Base-by-base conservation (phyloP, 805 yeast genomes). In the Ogataea pignaliae region DNA sequence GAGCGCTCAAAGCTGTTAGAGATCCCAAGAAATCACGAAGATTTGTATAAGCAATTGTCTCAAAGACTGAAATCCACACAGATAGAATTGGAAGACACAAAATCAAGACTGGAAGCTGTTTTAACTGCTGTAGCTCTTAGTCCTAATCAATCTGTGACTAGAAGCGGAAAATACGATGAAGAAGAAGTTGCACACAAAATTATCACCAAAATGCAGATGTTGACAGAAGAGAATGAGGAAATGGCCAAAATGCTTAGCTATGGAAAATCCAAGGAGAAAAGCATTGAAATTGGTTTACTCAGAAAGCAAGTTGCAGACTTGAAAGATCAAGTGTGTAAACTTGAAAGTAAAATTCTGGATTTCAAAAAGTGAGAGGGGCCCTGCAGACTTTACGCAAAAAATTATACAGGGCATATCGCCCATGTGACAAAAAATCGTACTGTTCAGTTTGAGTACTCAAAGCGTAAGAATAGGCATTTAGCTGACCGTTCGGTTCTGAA, bases 131-230 rank as follows among this genome's bases (percentile, higher is more conserved):
- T 78, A 21, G 69, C 80, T 2, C 53, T 77, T 41, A 74, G 73
- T 47, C 82, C 83, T 5, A 59, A 66, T 10, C 75, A 72, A 41
- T 48, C 61, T 5, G 60, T 68, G 17, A 77, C 80, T 2, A 69
- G 70, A 30, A 64, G 70, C 44, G 89, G 88, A 2, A 69, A 83
- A 45, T 83, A 78, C 59, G 95, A 87, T 55, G 83, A 79, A 40
- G 81, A 85, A 54, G 89, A 85, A 43, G 65, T 85, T 38, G 80
- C 90, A 12, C 93, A 87, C 57, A 81, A 82, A 54, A 77, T 86
- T 46, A 69, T 87, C 34, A 72, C 73, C 34, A 79, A 85, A 53
- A 54, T 88, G 50, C 76, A 77, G 42, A 66, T 73, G 45, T 64
- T 88, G 46, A 78, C 78, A 15, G 75, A 73, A 37, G 95, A 88